These are phyloP conservation scores for Deinandra increscens DNA, from an alignment of 129 eudicot species.

Conservation along the genomic window DNA sequence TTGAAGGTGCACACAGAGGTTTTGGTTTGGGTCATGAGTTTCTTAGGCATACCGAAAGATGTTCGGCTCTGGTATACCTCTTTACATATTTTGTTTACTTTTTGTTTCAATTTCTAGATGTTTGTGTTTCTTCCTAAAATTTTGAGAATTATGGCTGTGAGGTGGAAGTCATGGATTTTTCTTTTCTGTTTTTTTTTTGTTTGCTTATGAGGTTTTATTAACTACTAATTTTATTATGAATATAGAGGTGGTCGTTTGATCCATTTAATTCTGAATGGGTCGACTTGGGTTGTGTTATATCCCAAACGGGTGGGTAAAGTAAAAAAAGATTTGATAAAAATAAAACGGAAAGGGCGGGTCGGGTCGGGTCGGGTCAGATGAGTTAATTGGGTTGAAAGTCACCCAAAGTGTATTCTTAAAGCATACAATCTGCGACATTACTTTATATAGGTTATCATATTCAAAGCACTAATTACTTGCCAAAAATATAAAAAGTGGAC, in stretches of 20 bases:
- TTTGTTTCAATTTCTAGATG: not conserved
- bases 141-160: slow-evolving; percentile 4
- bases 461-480: not conserved
- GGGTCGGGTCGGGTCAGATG: not conserved
- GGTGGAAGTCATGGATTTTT: not conserved
- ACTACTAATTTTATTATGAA: not conserved
- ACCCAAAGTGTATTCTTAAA: not conserved
- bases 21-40: slow-evolving; percentile 96
- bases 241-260: not conserved
- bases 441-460: not conserved
- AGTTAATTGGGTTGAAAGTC: not conserved
- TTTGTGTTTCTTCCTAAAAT: not conserved
- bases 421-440: not conserved
- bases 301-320: not conserved
- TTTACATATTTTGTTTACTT: not conserved
- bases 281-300: not conserved
- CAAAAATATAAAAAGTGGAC: too few species aligned
- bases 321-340: not conserved
- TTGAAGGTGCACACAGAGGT: slow-evolving; percentile 97
- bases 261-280: not conserved
- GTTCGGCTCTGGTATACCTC: slow-evolving; percentile 83
- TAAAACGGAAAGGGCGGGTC: too few species aligned
- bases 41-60: slow-evolving; percentile 95
- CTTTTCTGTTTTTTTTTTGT: not conserved
- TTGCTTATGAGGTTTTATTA: not conserved